These are phyloP conservation scores for Boeremia exigua DNA, from an alignment of 2,329 filamentous ascomycete species.

Conservation along the genomic window DNA sequence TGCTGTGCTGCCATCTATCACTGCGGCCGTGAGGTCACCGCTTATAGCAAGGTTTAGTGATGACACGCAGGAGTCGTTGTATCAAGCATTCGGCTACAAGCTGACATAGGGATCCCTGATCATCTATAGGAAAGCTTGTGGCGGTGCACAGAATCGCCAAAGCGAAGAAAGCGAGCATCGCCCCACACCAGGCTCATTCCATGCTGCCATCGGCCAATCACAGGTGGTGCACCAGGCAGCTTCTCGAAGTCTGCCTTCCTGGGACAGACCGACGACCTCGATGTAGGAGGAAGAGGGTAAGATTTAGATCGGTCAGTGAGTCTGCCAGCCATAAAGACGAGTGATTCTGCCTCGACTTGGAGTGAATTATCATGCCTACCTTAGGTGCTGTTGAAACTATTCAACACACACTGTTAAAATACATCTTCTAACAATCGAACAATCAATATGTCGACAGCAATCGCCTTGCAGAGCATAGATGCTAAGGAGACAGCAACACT, in stretches of 20 bases:
- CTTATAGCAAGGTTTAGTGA: no score
- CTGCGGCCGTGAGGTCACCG: neutral
- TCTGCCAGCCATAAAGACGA: neutral
- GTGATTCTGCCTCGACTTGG: neutral
- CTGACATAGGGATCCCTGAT: neutral
- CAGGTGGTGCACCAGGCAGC: no score
- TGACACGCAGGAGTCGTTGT: neutral
- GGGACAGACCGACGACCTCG: neutral
- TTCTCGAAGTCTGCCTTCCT: neutral
- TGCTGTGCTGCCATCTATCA: neutral
- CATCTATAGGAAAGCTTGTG: neutral
- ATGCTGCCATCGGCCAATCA: neutral
- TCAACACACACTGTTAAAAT: no score
- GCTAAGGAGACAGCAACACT: neutral
- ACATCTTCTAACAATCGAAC: neutral
- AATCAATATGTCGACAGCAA: neutral
- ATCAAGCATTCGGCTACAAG: neutral
- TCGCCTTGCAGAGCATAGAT: neutral
- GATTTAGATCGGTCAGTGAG: neutral
- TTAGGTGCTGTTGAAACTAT: no score
- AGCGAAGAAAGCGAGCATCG: constrained; percentile 1
- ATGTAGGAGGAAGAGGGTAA: neutral
- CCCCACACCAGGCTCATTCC: neutral
- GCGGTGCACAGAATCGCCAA: neutral
- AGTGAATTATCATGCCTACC: no score